Base-by-base conservation (phyloP, 495 filamentous ascomycete species). In the Neurospora pannonica region DNA sequence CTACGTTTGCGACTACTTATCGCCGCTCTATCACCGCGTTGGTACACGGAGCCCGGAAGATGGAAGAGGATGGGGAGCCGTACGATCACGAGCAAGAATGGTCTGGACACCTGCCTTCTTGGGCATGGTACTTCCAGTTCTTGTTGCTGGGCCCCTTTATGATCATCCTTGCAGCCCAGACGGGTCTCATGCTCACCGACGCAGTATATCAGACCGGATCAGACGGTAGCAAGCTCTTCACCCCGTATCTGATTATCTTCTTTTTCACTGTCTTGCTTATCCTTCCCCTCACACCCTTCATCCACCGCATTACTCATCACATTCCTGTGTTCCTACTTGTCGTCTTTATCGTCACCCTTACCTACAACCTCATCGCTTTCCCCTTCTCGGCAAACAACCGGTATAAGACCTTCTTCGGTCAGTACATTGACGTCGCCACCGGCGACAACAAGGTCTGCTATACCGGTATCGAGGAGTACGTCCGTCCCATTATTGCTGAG, bases 341-440 rank as follows among this genome's bases (percentile, higher is more conserved):
- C 10, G 84, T 98, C 38, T 92, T 94, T 74, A 75, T 89, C 48
- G 92, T 87, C 37, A 97, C 94, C 15, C 81, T 95, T 38, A 89
- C 95, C 77, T 98, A 97, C 85, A 97, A 96, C 79, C 88, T 97
- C 13, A 82, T 86, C 31, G 95, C 93, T 7, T 97, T 97, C 82
- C 96, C 96, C 1, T 98, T 98, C 84, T 94, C 93, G 1, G 84
- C 86, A 38, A 84, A 89, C 48, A 92, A 88, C 76, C 88, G 94
- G 69, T 87, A 97, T 76, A 98, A 98, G 78, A 82, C 94, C 54
- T 97, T 90, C 82, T 98, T 98, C 83, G 81, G 91, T 9, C 95
- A 99, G 78, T 88, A 88, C 8, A 85, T 97, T 70, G 89, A 97
- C 76, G 88, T 97, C 28, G 92, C 94, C 76, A 90, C 85, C 8